Evolutionary conservation across 495 filamentous ascomycete species (phyloP), one percentile per base, ranked within the genome.

Genomic region (Xylaria grammica): DNA sequence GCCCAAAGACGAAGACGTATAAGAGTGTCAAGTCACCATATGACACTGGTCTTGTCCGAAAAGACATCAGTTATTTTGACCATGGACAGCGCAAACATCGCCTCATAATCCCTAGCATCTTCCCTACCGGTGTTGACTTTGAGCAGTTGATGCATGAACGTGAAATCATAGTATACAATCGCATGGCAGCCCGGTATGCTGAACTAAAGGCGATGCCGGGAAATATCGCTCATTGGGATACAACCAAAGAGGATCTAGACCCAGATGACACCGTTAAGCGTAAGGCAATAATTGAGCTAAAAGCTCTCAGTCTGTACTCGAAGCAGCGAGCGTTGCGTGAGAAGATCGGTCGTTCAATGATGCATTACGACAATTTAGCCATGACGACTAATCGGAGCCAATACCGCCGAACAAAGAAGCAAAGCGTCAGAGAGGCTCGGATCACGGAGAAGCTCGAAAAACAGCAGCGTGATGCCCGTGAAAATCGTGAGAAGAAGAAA

Each of bases 391-490:
- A 98, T 69, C 88, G 95, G 17, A 85, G 90, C 29, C 84, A 86
- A 68, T 97, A 96, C 72, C 90, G 95, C 26, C 89, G 94, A 22
- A 92, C 94, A 82, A 99, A 98, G 88, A 97, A 96, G 77, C 94
- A 97, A 70, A 93, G 90, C 26, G 81, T 97, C 54, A 89, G 94
- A n/a, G 95, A 99, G 75, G 96, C 95, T 36, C 89, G 95, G 36
- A 93, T 97, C 68, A 99, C 95, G 3, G 95, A 99, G 83, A 97
- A 96, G 73, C 85, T 99, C 2, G 95, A 99, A 85, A 98, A 98
- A 80, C 93, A 98, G 74, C 96, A 98, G 73, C 90, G 95, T 53
- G 94, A 97, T 76, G 93, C 93, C 60, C 90, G 95, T 45, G 95
- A 97, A 78, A 90, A 87, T 34, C 87, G 93, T 45, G 96, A 99